Conservation (phyloP, 2,329 filamentous ascomycete species). For the Zopfia rhizophila region DNA sequence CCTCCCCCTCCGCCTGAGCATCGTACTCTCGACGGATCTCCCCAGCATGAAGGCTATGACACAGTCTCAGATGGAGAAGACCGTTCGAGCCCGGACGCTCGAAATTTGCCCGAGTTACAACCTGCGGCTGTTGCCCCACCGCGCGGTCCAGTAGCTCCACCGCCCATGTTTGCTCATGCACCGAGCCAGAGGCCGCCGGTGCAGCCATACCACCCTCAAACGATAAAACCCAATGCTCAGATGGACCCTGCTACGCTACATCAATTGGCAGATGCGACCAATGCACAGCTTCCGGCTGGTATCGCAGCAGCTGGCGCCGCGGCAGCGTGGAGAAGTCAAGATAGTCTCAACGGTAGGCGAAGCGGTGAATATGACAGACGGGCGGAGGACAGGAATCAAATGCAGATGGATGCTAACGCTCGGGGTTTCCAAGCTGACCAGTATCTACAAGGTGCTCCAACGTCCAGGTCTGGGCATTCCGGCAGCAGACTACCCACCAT, state of each 20-base stretch:
- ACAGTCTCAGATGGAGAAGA: slow-evolving; percentile 37
- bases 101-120: slow-evolving; percentile 44
- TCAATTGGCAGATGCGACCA: slow-evolving; percentile 78
- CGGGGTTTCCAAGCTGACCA: slow-evolving; percentile 66
- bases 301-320: slow-evolving; percentile 52
- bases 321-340: slow-evolving; percentile 52
- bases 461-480: slow-evolving; percentile 34
- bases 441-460: slow-evolving; percentile 60
- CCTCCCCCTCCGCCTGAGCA: slow-evolving; percentile 57
- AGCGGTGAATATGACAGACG: slow-evolving; percentile 44
- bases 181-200: slow-evolving; percentile 75
- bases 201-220: slow-evolving; percentile 77
- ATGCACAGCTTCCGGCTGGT: slow-evolving; percentile 55
- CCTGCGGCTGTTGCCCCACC: slow-evolving; percentile 55
- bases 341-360: slow-evolving; percentile 41
- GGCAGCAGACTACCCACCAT: slow-evolving; percentile 57
- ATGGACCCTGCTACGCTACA: slow-evolving; percentile 84
- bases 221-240: slow-evolving; percentile 82
- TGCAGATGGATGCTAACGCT: slow-evolving; percentile 55
- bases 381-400: slow-evolving; percentile 27
- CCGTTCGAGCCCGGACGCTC: slow-evolving; percentile 37
- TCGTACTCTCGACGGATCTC: slow-evolving; percentile 33
- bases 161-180: slow-evolving; percentile 82
- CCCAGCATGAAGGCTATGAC: slow-evolving; percentile 42
- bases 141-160: slow-evolving; percentile 79